These are phyloP conservation scores for Mycosphaerelloides madeirae DNA, from an alignment of 2,329 filamentous ascomycete species.

Conservation along the genomic window DNA sequence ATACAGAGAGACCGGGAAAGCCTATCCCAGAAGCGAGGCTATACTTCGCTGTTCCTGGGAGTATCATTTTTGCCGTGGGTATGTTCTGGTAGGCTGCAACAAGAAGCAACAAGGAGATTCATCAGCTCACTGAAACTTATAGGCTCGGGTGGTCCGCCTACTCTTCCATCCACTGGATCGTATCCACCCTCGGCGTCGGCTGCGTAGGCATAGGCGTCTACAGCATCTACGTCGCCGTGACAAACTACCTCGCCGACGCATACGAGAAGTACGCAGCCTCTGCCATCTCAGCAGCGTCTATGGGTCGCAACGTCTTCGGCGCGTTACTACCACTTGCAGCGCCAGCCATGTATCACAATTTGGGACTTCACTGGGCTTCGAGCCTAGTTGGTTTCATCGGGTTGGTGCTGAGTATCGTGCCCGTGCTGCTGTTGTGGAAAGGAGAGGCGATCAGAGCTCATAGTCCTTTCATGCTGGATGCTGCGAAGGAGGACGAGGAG, in stretches of 20 bases:
- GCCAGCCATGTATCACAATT: conserved; percentile 39
- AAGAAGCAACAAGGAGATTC: no score
- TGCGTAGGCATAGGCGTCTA: conserved; percentile 51
- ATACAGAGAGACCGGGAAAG: conserved; percentile 24
- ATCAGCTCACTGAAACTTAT: no score
- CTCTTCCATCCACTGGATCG: conserved; percentile 37
- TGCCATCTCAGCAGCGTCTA: conserved; percentile 40
- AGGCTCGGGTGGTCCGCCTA: conserved; percentile 50
- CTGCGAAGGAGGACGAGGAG: conserved; percentile 25
- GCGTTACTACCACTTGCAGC: conserved; percentile 45
- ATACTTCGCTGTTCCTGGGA: conserved; percentile 38
- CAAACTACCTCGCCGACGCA: conserved; percentile 45
- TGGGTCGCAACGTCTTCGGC: conserved; percentile 44
- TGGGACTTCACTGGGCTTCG: conserved; percentile 46
- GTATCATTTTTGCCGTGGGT: conserved; percentile 41
- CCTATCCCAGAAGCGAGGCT: conserved; percentile 39
- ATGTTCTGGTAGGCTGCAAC: conserved; percentile 47
- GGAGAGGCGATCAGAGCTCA: conserved; percentile 25
- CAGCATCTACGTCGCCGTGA: conserved; percentile 47
- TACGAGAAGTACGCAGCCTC: conserved; percentile 46
- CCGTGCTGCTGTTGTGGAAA: conserved; percentile 35
- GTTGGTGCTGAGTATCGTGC: conserved; percentile 38
- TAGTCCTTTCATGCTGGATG: conserved; percentile 29
- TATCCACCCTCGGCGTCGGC: conserved; percentile 45
- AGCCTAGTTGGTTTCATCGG: conserved; percentile 41